phyloP scores from a whole-genome alignment of 1,284 basidiomycete genomes.

The Cutaneotrichosporon cavernicola region DNA sequence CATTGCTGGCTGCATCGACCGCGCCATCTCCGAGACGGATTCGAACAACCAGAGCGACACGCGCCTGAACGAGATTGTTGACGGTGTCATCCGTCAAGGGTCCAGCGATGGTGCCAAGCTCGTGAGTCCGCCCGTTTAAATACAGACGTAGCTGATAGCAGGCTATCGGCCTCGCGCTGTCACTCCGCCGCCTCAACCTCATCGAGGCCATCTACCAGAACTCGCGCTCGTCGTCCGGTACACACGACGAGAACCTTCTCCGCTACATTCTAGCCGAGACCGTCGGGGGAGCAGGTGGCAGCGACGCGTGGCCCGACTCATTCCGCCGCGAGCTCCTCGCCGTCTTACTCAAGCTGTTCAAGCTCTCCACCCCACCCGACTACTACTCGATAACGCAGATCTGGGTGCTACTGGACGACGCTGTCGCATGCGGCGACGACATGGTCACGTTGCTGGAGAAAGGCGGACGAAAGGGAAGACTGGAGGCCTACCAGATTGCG shows the following conservation, averaged over 20 bases:
- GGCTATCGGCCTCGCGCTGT: slow-evolving; percentile 91
- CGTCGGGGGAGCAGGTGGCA: slow-evolving; percentile 60
- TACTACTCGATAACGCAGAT: slow-evolving; percentile 78
- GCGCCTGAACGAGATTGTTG: slow-evolving; percentile 75
- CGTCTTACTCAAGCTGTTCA: slow-evolving; percentile 74
- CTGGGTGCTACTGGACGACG: slow-evolving; percentile 78
- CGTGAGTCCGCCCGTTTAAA: slow-evolving; percentile 52
- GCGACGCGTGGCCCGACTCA: slow-evolving; percentile 45
- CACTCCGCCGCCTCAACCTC: slow-evolving; percentile 80
- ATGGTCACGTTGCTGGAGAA: slow-evolving; percentile 48
- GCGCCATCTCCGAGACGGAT: slow-evolving; percentile 65
- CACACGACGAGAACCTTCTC: slow-evolving; percentile 71
- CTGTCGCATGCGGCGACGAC: slow-evolving; percentile 57
- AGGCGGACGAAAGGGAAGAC: slow-evolving; percentile 53
- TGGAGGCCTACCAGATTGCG: slow-evolving; percentile 86
- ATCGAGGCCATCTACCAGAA: slow-evolving; percentile 68
- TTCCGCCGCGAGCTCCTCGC: slow-evolving; percentile 57
- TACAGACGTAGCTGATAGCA: slow-evolving; percentile 43
- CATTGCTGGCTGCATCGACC: slow-evolving; percentile 89
- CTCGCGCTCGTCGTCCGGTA: slow-evolving; percentile 35
- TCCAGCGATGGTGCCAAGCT: slow-evolving; percentile 82
- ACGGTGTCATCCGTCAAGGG: slow-evolving; percentile 78
- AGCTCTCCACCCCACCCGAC: slow-evolving; percentile 65
- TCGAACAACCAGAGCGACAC: slow-evolving; percentile 64
- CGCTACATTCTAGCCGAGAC: slow-evolving; percentile 88